A percentile compares a stretch with the other conserved stretches of the same genome.
Conservation (phyloP, 345 rosid species). For the Acer yangbiense region DNA sequence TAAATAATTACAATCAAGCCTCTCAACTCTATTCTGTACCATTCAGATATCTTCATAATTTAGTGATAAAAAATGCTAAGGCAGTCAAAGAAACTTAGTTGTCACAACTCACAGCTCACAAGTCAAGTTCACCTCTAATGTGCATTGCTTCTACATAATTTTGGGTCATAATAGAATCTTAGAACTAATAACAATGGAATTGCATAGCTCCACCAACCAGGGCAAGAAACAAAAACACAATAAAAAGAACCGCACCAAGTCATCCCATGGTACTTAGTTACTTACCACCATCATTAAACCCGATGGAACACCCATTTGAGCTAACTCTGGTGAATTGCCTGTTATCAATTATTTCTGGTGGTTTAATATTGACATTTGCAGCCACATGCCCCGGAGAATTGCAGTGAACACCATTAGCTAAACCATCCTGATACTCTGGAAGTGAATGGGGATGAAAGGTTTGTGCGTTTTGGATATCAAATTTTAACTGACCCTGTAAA, state of each 20-base stretch:
- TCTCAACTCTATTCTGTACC: neutral
- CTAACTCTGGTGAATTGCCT: slow-evolving; percentile 33
- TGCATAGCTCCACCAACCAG: neutral
- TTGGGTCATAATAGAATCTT: neutral
- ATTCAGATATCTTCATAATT: neutral
- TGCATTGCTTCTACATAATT: neutral
- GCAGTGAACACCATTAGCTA: slow-evolving; percentile 28
- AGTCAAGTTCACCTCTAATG: neutral
- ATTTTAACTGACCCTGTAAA: slow-evolving; percentile 34
- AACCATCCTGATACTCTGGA: slow-evolving; percentile 53
- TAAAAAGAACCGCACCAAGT: slow-evolving; percentile 13
- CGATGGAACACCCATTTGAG: slow-evolving; percentile 44
- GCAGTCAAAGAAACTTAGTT: neutral
- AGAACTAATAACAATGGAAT: slow-evolving; percentile 4
- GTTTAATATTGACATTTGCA: slow-evolving; percentile 34
- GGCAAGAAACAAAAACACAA: slow-evolving; percentile 7
- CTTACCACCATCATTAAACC: slow-evolving; percentile 50
- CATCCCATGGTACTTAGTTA: slow-evolving; percentile 27
- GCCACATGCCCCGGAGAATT: slow-evolving; percentile 29
- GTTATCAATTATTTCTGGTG: slow-evolving; percentile 40
- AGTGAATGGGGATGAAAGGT: slow-evolving; percentile 49
- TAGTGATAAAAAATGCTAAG: neutral
- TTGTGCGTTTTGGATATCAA: slow-evolving; percentile 32
- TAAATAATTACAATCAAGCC: neutral
- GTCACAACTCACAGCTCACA: neutral